Conservation (phyloP, 768 basidiomycete genomes). For the Lactifluus piperatus region DNA sequence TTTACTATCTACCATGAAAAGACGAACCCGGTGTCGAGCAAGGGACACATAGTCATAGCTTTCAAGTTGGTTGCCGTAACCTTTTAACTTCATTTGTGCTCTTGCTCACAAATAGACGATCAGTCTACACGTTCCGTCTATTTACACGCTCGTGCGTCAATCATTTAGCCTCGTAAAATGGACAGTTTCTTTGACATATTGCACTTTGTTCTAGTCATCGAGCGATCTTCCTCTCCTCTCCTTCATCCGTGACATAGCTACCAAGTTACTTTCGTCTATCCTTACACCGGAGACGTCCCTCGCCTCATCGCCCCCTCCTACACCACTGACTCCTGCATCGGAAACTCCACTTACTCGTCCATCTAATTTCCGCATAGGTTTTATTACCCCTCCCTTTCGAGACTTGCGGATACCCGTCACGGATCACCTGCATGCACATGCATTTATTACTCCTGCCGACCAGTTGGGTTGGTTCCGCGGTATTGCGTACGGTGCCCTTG, state of each 20-base stretch:
- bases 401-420: conserved; percentile 73
- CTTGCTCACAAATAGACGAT: neutral
- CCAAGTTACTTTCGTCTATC: conserved; percentile 44
- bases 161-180: neutral
- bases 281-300: conserved; percentile 23
- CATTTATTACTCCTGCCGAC: conserved; percentile 57
- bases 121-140: conserved; percentile 71
- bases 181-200: conserved; percentile 1
- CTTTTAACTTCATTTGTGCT: conserved; percentile 4
- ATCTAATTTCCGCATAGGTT: conserved; percentile 52
- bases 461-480: conserved; percentile 65
- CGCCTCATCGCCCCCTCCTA: conserved; percentile 10
- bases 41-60: conserved; percentile 61
- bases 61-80: conserved; percentile 52
- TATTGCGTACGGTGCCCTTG: conserved; percentile 55
- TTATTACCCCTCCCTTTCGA: conserved; percentile 70
- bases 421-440: conserved; percentile 73
- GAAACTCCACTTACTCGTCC: conserved; percentile 23
- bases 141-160: conserved; percentile 58
- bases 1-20: conserved; percentile 68
- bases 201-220: conserved; percentile 42
- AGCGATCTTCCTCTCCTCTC: conserved; percentile 68
- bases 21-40: conserved; percentile 61
- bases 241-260: conserved; percentile 49
- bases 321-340: conserved; percentile 17